Evolutionary conservation across 768 basidiomycete species (phyloP).

Genomic region (Myochromella boudieri): DNA sequence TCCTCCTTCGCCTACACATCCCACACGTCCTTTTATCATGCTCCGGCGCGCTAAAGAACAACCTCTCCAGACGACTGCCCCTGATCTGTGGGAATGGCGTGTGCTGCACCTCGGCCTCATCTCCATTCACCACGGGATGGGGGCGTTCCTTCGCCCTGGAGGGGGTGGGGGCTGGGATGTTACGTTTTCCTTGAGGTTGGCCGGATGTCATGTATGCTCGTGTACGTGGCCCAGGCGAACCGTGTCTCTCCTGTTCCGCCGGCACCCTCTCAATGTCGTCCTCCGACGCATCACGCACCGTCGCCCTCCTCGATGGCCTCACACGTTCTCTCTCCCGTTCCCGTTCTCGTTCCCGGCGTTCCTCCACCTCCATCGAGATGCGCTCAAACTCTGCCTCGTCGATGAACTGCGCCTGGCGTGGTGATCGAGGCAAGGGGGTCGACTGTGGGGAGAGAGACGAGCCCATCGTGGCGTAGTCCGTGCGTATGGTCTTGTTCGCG

Average conservation of each 20-base stretch:
- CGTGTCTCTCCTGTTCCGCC: not conserved
- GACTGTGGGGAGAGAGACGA: constrained; percentile 29
- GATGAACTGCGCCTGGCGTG: constrained; percentile 39
- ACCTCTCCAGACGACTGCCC: constrained; percentile 70
- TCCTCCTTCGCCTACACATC: constrained; percentile 56
- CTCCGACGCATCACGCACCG: constrained; percentile 15
- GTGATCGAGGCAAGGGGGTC: constrained; percentile 17
- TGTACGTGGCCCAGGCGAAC: constrained; percentile 6
- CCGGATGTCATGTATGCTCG: not conserved
- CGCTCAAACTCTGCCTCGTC: constrained; percentile 59
- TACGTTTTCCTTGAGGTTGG: too few relatives aligned
- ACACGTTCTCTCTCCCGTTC: too few relatives aligned
- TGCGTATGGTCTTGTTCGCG: constrained; percentile 49
- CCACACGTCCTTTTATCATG: constrained; percentile 72
- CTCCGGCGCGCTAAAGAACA: constrained; percentile 80
- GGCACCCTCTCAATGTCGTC: constrained; percentile 4
- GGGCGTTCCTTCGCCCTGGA: too few relatives aligned
- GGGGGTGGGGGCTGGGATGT: too few relatives aligned
- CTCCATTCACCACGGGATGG: too few relatives aligned
- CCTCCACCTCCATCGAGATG: constrained; percentile 39
- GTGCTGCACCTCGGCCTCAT: too few relatives aligned
- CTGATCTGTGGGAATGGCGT: constrained; percentile 84
- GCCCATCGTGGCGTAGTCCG: constrained; percentile 54
- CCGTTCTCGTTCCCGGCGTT: too few relatives aligned
- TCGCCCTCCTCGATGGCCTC: constrained; percentile 2